Conservation (phyloP, 345 rosid genomes). For the Dovyalis caffra region DNA sequence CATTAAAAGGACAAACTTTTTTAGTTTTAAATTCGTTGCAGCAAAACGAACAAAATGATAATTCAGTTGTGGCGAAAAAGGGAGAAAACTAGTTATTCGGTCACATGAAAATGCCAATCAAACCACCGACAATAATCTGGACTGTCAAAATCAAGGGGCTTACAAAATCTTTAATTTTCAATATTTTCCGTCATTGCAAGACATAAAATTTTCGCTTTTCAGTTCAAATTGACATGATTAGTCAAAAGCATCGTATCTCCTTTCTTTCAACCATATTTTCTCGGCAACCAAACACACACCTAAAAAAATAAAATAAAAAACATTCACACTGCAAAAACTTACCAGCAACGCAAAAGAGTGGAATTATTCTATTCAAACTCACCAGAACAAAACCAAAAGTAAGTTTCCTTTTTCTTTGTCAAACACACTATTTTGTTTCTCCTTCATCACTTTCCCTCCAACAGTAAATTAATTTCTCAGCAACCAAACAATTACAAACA, state of each 20-base stretch:
- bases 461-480: no score
- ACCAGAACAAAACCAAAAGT: no score
- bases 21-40: background rate
- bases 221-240: no score
- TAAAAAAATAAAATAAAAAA: background rate
- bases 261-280: background rate
- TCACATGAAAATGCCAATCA: slow-evolving; percentile 6
- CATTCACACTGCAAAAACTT: background rate
- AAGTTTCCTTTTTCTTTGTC: no score
- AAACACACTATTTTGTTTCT: no score
- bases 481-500: no score
- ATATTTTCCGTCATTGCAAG: background rate
- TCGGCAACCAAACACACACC: background rate
- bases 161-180: background rate
- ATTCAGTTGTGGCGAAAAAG: background rate
- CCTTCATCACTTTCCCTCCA: no score
- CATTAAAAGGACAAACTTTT: background rate
- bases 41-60: background rate
- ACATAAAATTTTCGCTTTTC: no score
- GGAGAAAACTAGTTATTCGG: background rate
- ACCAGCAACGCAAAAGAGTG: background rate
- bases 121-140: background rate
- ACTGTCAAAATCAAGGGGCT: background rate
- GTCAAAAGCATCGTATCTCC: background rate
- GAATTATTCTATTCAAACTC: no score